phyloP scores from a whole-genome alignment of 306 rosid species.

The Aeschynomene evenia region DNA sequence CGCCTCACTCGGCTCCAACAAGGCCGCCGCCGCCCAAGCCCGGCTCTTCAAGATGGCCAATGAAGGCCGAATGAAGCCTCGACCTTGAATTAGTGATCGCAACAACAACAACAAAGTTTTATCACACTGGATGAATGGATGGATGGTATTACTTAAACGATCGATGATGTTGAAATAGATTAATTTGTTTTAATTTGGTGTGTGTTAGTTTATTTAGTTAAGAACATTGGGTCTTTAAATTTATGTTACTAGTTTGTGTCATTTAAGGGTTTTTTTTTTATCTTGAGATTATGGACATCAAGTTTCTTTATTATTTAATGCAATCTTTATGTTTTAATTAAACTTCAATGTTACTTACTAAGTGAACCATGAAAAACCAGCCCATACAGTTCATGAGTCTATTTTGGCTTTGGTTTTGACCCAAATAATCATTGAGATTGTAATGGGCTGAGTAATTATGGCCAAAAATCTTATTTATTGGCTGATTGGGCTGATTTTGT shows the following conservation, averaged over 20 bases:
- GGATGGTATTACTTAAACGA: no score
- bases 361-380: no score
- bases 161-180: neutral
- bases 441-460: no score
- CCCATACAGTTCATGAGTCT: no score
- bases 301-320: constrained; percentile 31
- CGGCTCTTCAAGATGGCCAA: constrained; percentile 81
- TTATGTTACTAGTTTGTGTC: constrained; percentile 31
- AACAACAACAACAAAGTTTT: neutral
- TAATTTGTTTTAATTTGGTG: constrained; percentile 12
- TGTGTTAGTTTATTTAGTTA: constrained; percentile 23
- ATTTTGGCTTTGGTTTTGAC: no score
- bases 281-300: constrained; percentile 25
- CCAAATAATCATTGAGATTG: no score
- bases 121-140: neutral
- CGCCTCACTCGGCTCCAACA: constrained; percentile 61
- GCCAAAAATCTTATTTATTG: no score
- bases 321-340: constrained; percentile 28
- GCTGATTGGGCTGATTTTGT: no score
- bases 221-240: constrained; percentile 21
- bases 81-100: constrained; percentile 30
- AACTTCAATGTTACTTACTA: no score
- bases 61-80: constrained; percentile 64
- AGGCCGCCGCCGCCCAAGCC: constrained; percentile 72
- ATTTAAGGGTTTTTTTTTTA: constrained; percentile 29